Base-by-base conservation (phyloP, 306 rosid genomes). In the Pterocarpus santalinus region DNA sequence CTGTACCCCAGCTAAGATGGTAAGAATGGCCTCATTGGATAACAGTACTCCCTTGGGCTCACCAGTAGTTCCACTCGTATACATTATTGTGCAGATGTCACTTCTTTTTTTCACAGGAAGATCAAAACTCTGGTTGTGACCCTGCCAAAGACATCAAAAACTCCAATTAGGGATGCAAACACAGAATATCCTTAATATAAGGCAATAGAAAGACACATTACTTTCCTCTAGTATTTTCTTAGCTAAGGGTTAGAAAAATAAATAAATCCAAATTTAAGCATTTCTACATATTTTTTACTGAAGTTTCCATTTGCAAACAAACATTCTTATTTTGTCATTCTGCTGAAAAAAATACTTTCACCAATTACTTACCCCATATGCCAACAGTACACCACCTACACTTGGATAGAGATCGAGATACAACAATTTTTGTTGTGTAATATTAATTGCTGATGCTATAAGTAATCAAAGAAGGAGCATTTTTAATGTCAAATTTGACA, bases 61-160 rank as follows among this genome's bases (percentile, higher is more conserved):
- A 79, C 99, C 97, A 52, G 99, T 95, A 44, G 99, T 93, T 86
- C 97, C 97, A 78, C 99, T 95, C 2, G 99, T 95, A 71, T 95
- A 95, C 99, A 95, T 95, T 78, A 95, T 95, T 52, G 99, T 95
- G 30, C 97, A 91, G 47, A 93, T 86, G 61, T 95, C 98, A 83
- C 86, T 86, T 86, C 80, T 91, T 86, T 80, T 86, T 89, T 91
- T 91, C 71, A 79, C 81, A 47, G 98, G 98, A 75, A 92, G 89
- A 68, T 91, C 97, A 84, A 84, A 95, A 56, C 73, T 83, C 73
- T 95, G 76, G 75, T 69, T 51, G 0, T 79, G 72, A 56, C 99
- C 97, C 98, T 95, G 89, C 52, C 11, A 73, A 38, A 83, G 73
- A 79, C 63, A 80, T 73, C 8, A 62, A 78, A 83, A 86, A 84